These are phyloP conservation scores for Limonium bicolor DNA, from an alignment of 148 eudicot species.

Conservation along the genomic window DNA sequence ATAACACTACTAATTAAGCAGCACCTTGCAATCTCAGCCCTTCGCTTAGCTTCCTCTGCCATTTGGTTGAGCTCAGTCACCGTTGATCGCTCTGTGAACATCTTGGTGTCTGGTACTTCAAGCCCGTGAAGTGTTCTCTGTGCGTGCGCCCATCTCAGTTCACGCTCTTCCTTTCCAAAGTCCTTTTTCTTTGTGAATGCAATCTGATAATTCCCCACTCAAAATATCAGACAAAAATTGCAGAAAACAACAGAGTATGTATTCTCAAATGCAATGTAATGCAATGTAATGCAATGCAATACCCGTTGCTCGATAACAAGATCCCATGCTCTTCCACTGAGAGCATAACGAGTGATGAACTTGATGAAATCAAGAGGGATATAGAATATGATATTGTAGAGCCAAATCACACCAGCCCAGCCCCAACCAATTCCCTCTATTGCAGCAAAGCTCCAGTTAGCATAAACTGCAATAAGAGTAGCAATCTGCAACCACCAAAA, in stretches of 20 bases:
- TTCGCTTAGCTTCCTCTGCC: slow-evolving; percentile 89
- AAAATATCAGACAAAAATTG: slow-evolving; percentile 1
- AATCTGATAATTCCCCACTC: slow-evolving; percentile 36
- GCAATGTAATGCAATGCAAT: slow-evolving; percentile 8
- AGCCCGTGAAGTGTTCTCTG: slow-evolving; percentile 91
- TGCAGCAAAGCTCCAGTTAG: slow-evolving; percentile 86
- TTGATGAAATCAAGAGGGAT: slow-evolving; percentile 86
- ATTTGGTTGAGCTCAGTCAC: slow-evolving; percentile 72
- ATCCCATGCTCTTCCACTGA: slow-evolving; percentile 98
- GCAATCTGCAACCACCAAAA: slow-evolving; percentile 45
- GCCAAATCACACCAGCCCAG: slow-evolving; percentile 99
- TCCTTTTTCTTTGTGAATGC: slow-evolving; percentile 92
- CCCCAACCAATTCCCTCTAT: slow-evolving; percentile 99
- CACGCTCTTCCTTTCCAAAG: slow-evolving; percentile 88
- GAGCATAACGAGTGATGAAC: slow-evolving; percentile 68
- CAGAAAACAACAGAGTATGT: too few relatives aligned
- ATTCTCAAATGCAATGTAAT: too few relatives aligned
- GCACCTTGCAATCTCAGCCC: slow-evolving; percentile 93
- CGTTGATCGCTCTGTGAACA: slow-evolving; percentile 44
- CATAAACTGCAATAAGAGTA: slow-evolving; percentile 91
- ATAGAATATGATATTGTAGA: slow-evolving; percentile 61
- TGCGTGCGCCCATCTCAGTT: slow-evolving; percentile 90
- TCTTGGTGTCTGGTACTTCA: slow-evolving; percentile 60
- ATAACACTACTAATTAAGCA: not conserved
- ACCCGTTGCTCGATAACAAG: slow-evolving; percentile 95